Evolutionary conservation across 371 early-diverging fungal genomes (phyloP), one percentile per base, ranked within the genome.

Genomic region (Rhizomucor pusillus): DNA sequence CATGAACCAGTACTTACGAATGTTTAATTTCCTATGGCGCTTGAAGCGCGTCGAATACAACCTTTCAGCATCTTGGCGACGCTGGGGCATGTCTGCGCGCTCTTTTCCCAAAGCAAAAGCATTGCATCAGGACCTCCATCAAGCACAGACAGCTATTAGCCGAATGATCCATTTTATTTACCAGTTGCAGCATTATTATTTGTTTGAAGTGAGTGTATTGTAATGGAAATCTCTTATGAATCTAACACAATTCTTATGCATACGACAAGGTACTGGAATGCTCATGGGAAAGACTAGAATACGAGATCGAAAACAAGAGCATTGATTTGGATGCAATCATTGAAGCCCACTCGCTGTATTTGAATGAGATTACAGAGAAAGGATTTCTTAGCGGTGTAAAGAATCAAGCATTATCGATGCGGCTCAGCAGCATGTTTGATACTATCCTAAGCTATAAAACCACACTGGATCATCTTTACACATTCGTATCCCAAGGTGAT

Each of bases 101-200:
- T 67, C 64, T 37, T 78, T 83, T 54, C 52, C 65, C n/a, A 54
- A 45, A 16, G 11, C 61, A 47, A 16, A 25, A 59, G 71, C 61
- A 36, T 44, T 64, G 11, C 34, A 37, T 36, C 74, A 69, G 50
- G 88, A 85, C 34, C 60, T 90, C 7, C 89, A 89, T 19, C 63
- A 68, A 40, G 79, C 87, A 49, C 76, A 88, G 50, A 63, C 91
- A 36, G 73, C 85, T 1, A 81, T 88, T 59, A 77, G 80, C 23
- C 87, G 93, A 60, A 98, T 98, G 97, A 79, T 90, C 24, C 98
- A 98, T 65, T 97, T 96, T 69, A 79, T 92, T 22, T 82, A 87
- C 59, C 95, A 97, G 63, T 70, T 96, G 51, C 95, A 96, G 70
- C 92, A 93, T 61, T 94, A 89, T 61, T 74, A 89, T 9, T 63